A percentile compares a stretch with the other conserved stretches of the same genome.
phyloP scores from a whole-genome alignment of 306 rosid genomes.

The Purshia tridentata region DNA sequence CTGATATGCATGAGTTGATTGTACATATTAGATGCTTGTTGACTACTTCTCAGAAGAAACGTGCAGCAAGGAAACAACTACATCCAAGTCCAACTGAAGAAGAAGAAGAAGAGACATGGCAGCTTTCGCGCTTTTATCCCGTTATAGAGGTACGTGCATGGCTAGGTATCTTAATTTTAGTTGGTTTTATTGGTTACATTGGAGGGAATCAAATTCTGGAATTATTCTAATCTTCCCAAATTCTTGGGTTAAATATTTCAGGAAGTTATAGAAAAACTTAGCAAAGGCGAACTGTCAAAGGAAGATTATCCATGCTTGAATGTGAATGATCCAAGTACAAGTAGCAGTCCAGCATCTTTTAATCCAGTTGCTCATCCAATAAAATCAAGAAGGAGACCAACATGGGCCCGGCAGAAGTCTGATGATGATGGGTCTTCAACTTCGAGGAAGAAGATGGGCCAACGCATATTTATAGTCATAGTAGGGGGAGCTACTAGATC shows the following conservation, averaged over 20 bases:
- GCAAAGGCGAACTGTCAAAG: slow-evolving; percentile 73
- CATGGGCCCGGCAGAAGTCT: slow-evolving; percentile 87
- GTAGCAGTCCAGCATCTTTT: too few species aligned
- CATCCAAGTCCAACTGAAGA: slow-evolving; percentile 31
- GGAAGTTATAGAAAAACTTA: slow-evolving; percentile 86
- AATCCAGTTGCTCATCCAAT: slow-evolving; percentile 76
- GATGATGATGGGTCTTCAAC: slow-evolving; percentile 86
- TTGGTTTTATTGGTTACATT: neutral
- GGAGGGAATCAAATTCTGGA: too few species aligned
- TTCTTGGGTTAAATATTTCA: slow-evolving; percentile 23
- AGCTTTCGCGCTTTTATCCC: slow-evolving; percentile 88
- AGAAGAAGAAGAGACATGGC: slow-evolving; percentile 74
- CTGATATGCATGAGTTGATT: slow-evolving; percentile 74
- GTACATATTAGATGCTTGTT: slow-evolving; percentile 12
- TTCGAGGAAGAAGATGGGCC: slow-evolving; percentile 92
- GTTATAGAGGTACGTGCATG: slow-evolving; percentile 67
- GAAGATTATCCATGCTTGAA: slow-evolving; percentile 93
- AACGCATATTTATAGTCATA: slow-evolving; percentile 75
- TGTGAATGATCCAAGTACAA: neutral
- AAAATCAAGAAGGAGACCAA: slow-evolving; percentile 79
- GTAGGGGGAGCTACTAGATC: slow-evolving; percentile 96
- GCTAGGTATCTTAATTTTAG: neutral
- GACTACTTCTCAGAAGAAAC: slow-evolving; percentile 64
- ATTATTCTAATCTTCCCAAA: too few species aligned
- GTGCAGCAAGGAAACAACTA: slow-evolving; percentile 71